phyloP scores from a whole-genome alignment of 1,284 basidiomycete species.

The Trichosporon coremiiforme region DNA sequence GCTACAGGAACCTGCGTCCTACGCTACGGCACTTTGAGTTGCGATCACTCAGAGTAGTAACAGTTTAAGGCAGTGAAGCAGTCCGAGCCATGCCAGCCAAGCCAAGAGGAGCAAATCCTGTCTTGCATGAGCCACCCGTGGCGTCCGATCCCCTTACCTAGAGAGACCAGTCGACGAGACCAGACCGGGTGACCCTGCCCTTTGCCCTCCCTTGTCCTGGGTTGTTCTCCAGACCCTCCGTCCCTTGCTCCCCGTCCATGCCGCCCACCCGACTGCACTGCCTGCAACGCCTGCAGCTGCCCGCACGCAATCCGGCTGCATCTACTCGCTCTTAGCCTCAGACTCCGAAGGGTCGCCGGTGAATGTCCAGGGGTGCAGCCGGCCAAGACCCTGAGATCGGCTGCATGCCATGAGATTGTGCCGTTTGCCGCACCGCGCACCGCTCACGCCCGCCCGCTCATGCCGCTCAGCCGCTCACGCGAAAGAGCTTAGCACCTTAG shows the following conservation, averaged over 20 bases:
- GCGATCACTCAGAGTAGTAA: conserved; percentile 17
- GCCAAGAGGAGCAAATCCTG: conserved; percentile 17
- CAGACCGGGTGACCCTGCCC: neutral
- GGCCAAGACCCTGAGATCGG: conserved; percentile 11
- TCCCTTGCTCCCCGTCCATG: conserved; percentile 4
- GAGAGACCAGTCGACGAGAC: conserved; percentile 11
- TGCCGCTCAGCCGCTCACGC: neutral
- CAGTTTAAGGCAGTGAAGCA: conserved; percentile 8
- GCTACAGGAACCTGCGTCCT: neutral
- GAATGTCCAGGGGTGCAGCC: conserved; percentile 4
- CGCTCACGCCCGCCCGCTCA: neutral
- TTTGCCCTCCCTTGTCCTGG: conserved; percentile 5
- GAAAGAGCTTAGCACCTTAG: neutral
- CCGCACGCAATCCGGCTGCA: neutral
- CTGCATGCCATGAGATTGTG: neutral
- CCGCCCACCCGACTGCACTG: conserved; percentile 8
- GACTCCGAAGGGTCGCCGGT: conserved; percentile 2
- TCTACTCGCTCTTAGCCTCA: conserved; percentile 6
- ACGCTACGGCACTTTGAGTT: neutral
- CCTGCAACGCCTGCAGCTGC: neutral
- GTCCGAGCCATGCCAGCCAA: conserved; percentile 13
- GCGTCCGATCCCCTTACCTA: conserved; percentile 12
- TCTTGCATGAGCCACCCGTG: conserved; percentile 17
- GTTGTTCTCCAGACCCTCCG: neutral
- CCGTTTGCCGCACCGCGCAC: neutral